A percentile compares a stretch with the other conserved stretches of the same genome.
Evolutionary conservation across 2,329 filamentous ascomycete species (phyloP).

Genomic region (Xylaria sp.): DNA sequence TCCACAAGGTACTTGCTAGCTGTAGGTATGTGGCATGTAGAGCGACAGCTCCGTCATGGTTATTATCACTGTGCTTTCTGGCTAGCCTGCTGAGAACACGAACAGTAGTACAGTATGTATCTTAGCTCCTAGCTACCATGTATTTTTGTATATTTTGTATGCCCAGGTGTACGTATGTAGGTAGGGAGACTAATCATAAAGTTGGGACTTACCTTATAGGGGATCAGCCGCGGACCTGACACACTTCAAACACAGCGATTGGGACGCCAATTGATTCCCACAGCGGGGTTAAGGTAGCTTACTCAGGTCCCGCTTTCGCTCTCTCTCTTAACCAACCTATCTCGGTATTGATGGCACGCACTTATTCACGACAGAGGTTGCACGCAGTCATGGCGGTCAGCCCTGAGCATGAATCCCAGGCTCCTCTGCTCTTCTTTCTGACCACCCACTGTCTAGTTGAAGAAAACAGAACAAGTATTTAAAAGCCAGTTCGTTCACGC

Average conservation of each 20-base stretch:
- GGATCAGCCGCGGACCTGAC: constrained; percentile 16
- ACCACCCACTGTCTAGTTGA: not conserved
- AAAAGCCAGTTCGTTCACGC: not conserved
- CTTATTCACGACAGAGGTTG: constrained; percentile 12
- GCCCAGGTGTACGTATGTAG: not conserved
- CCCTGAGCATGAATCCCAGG: not conserved
- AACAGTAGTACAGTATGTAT: constrained; percentile 26
- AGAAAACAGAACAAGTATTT: not conserved
- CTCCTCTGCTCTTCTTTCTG: not conserved
- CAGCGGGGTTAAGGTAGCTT: constrained; percentile 38
- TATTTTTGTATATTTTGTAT: not conserved
- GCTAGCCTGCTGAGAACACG: not conserved
- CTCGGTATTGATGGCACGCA: not conserved
- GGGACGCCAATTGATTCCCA: constrained; percentile 26
- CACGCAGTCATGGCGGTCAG: constrained; percentile 10
- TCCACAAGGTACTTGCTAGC: constrained; percentile 13
- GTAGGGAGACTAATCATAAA: constrained; percentile 12
- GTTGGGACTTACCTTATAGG: constrained; percentile 9
- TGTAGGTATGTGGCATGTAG: constrained; percentile 25
- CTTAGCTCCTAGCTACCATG: not conserved
- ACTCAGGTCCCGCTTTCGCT: constrained; percentile 38
- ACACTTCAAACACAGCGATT: constrained; percentile 13
- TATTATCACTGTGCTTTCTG: constrained; percentile 30
- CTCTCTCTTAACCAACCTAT: constrained; percentile 4
- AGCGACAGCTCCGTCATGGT: constrained; percentile 11